These are phyloP conservation scores for Heliamphora pulchella DNA, from an alignment of 179 eudicot genomes.

Conservation along the genomic window DNA sequence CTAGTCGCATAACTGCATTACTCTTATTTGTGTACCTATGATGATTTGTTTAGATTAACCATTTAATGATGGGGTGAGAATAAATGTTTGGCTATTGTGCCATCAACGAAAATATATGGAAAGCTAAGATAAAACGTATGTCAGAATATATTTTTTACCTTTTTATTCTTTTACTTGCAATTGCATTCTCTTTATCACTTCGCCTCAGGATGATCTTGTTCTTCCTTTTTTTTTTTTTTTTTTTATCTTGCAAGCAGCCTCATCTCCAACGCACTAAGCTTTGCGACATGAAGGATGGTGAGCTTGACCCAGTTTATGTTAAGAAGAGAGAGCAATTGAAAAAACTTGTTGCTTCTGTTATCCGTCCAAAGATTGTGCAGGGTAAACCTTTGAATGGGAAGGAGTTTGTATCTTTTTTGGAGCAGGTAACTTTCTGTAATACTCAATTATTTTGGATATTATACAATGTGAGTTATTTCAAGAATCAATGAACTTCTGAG, in stretches of 20 bases:
- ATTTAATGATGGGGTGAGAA: background rate
- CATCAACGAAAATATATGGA: background rate
- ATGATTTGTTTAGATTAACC: background rate
- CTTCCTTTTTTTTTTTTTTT: background rate
- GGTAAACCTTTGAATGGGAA: slow-evolving; percentile 79
- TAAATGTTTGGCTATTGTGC: background rate
- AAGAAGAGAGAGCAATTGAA: slow-evolving; percentile 77
- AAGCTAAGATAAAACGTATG: no score
- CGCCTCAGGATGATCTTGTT: slow-evolving; percentile 8
- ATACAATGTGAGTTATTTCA: background rate
- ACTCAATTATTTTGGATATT: slow-evolving; percentile 2
- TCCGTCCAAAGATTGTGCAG: slow-evolving; percentile 85
- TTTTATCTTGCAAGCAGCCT: slow-evolving; percentile 58
- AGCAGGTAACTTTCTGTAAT: slow-evolving; percentile 54
- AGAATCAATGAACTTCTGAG: background rate
- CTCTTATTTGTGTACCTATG: no score
- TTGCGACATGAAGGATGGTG: slow-evolving; percentile 83
- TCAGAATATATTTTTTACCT: background rate
- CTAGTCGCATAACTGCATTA: background rate
- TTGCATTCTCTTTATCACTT: background rate
- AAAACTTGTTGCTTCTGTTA: slow-evolving; percentile 57
- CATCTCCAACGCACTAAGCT: slow-evolving; percentile 94
- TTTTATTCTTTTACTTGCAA: slow-evolving; percentile 3
- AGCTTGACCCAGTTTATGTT: slow-evolving; percentile 74
- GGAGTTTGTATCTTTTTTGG: slow-evolving; percentile 83